Evolutionary conservation across 1,139 yeast species (phyloP).

Genomic region (Geotrichum klebahnii): DNA sequence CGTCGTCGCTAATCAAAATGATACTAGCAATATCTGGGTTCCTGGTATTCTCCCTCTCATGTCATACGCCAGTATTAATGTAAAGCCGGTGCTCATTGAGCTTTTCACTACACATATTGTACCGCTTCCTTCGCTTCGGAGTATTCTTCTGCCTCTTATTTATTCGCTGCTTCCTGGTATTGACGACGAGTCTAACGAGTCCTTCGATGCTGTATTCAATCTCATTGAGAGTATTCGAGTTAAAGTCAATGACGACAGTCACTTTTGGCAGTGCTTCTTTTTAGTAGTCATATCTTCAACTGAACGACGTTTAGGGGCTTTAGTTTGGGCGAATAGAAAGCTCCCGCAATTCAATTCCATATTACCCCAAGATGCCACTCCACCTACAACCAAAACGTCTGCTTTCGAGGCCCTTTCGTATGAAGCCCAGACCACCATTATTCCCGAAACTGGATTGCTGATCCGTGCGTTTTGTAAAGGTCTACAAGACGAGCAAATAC

Average conservation of each 20-base stretch:
- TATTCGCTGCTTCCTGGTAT: constrained; percentile 78
- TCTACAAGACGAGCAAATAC: constrained; percentile 55
- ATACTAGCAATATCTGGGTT: constrained; percentile 57
- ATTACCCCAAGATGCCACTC: constrained; percentile 14
- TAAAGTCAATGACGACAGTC: constrained; percentile 61
- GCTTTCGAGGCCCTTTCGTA: constrained; percentile 39
- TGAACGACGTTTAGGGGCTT: constrained; percentile 77
- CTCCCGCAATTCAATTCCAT: constrained; percentile 53
- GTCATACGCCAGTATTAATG: constrained; percentile 82
- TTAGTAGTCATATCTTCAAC: constrained; percentile 70
- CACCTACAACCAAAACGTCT: constrained; percentile 19
- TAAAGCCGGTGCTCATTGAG: constrained; percentile 68
- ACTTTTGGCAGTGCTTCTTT: constrained; percentile 84
- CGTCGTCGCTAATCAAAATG: constrained; percentile 45
- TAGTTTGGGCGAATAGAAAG: constrained; percentile 65
- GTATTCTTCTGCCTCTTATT: constrained; percentile 63
- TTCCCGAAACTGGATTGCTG: constrained; percentile 76
- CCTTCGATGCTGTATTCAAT: constrained; percentile 56
- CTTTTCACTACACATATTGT: constrained; percentile 57
- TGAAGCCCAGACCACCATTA: constrained; percentile 58
- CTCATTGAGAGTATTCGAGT: constrained; percentile 58
- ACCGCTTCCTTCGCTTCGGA: constrained; percentile 51
- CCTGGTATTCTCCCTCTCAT: constrained; percentile 85
- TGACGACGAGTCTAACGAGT: constrained; percentile 88
- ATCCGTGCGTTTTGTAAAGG: constrained; percentile 71